Conservation (phyloP, 305 asterid genomes). For the Salvia sclarea region DNA sequence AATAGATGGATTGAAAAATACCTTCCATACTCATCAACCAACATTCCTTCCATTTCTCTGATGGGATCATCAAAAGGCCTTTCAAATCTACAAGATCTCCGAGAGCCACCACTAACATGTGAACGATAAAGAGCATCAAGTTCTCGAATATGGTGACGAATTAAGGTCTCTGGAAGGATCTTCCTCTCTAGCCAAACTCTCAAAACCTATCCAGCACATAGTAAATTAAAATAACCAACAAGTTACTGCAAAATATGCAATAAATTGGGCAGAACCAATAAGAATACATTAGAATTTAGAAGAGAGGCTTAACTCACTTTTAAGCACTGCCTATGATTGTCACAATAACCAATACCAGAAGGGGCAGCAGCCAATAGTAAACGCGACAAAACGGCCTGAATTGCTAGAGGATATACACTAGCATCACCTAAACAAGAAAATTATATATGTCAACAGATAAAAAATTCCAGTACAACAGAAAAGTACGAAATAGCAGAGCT, state of each 20-base stretch:
- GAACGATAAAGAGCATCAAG: conserved; percentile 68
- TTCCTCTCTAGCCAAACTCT: conserved; percentile 92
- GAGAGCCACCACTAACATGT: conserved; percentile 56
- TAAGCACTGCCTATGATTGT: conserved; percentile 90
- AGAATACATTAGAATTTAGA: conserved; percentile 23
- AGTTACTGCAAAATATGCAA: conserved; percentile 20
- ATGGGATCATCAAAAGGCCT: conserved; percentile 92
- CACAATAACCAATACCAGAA: conserved; percentile 68
- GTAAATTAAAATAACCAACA: conserved; percentile 30
- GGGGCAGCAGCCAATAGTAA: conserved; percentile 91
- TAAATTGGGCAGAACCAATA: conserved; percentile 12
- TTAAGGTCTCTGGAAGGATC: conserved; percentile 80
- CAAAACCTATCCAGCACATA: conserved; percentile 65
- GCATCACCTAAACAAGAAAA: conserved; percentile 65
- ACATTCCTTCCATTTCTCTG: conserved; percentile 94
- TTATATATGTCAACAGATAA: conserved; percentile 24
- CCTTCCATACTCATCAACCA: conserved; percentile 98
- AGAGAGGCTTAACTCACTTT: conserved; percentile 57
- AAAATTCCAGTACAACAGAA: conserved; percentile 3
- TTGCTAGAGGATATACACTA: conserved; percentile 72
- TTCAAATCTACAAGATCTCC: conserved; percentile 64
- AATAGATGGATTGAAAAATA: conserved; percentile 28
- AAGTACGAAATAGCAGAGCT: not conserved
- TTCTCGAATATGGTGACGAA: conserved; percentile 78
- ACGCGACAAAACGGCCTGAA: conserved; percentile 73